Evolutionary conservation across 106 monocot species (phyloP).

Genomic region (Allium fistulosum): DNA sequence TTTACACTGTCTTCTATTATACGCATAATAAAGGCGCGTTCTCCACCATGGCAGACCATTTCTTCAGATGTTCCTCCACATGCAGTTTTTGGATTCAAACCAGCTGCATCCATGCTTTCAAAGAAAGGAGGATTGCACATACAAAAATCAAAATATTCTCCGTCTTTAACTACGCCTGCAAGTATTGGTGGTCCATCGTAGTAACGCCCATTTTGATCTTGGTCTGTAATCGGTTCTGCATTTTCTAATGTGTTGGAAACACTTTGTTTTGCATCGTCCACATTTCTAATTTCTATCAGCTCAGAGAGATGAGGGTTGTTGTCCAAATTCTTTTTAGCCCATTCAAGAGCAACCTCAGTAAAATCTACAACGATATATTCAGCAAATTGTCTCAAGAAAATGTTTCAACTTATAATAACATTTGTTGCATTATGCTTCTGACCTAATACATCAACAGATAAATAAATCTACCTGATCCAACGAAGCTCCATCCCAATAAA

Average conservation of each 20-base stretch:
- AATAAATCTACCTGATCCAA: conserved; percentile 57
- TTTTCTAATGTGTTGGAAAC: not conserved
- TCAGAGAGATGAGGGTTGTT: conserved; percentile 76
- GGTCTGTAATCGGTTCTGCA: not conserved
- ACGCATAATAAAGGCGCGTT: conserved; percentile 59
- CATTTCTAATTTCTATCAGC: conserved; percentile 72
- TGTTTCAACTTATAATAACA: not conserved
- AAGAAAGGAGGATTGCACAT: conserved; percentile 99
- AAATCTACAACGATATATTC: conserved; percentile 41
- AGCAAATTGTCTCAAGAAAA: not conserved
- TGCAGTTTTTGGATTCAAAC: conserved; percentile 83
- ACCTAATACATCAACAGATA: not conserved
- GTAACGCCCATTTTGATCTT: not conserved
- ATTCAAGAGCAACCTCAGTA: conserved; percentile 78
- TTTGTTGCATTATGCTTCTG: too few species aligned
- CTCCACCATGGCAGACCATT: conserved; percentile 95
- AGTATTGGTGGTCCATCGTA: conserved; percentile 33
- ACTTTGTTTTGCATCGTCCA: not conserved
- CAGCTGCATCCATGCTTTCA: conserved; percentile 68
- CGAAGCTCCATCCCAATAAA: conserved; percentile 82
- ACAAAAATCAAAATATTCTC: conserved; percentile 89
- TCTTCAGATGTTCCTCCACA: conserved; percentile 78
- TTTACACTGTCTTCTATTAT: conserved; percentile 86
- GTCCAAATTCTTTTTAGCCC: conserved; percentile 81
- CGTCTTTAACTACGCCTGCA: conserved; percentile 62